Evolutionary conservation across 805 yeast genomes (phyloP).

Genomic region (Teunomyces kruisii): DNA sequence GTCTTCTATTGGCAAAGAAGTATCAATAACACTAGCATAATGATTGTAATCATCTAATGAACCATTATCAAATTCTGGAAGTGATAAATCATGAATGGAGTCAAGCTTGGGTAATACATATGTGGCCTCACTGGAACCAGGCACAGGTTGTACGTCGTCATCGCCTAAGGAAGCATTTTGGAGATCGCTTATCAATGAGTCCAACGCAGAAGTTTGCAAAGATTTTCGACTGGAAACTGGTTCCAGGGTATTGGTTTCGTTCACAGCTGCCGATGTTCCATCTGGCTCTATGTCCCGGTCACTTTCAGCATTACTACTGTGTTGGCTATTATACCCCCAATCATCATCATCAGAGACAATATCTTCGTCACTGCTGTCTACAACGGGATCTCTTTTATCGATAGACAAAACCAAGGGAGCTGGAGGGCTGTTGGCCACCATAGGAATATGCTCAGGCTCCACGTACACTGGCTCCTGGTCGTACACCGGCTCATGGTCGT

Average conservation of each 20-base stretch:
- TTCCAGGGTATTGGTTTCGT: neutral
- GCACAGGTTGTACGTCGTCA: neutral
- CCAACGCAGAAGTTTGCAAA: slow-evolving; percentile 30
- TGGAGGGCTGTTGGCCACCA: slow-evolving; percentile 4
- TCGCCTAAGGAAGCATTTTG: slow-evolving; percentile 16
- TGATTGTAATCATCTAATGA: neutral
- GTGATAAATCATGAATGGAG: slow-evolving; percentile 12
- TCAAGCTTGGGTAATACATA: slow-evolving; percentile 21
- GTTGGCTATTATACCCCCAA: slow-evolving; percentile 27
- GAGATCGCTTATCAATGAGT: slow-evolving; percentile 38
- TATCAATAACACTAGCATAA: slow-evolving; percentile 10
- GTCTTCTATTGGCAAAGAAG: slow-evolving; percentile 23
- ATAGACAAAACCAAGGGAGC: slow-evolving; percentile 25
- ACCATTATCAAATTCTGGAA: neutral
- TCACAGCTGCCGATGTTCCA: neutral
- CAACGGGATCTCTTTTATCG: slow-evolving; percentile 15
- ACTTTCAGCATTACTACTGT: slow-evolving; percentile 11
- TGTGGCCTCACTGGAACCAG: neutral
- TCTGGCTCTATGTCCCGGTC: neutral
- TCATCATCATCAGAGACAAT: slow-evolving; percentile 20
- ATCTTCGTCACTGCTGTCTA: slow-evolving; percentile 9
- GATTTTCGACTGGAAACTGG: slow-evolving; percentile 3
- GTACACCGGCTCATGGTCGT: no score
- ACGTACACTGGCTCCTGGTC: no score
- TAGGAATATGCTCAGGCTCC: neutral